Evolutionary conservation across 352 stramenopile genomes (phyloP).

Genomic region (Phytophthora citricola): DNA sequence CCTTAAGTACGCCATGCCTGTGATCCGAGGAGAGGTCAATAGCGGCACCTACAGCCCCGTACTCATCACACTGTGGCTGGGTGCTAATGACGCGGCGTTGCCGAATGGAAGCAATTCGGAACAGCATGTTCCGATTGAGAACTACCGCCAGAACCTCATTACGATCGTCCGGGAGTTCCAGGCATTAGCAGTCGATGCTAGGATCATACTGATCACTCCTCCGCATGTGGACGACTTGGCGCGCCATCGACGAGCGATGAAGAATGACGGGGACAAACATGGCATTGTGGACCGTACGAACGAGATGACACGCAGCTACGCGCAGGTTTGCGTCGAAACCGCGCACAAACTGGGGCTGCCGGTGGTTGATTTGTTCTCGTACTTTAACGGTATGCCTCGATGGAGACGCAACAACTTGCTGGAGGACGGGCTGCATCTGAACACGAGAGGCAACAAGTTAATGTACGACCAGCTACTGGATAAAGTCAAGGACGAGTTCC

Average conservation of each 20-base stretch:
- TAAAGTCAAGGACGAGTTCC: slow-evolving; percentile 44
- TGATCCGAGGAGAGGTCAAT: slow-evolving; percentile 43
- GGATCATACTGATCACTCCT: slow-evolving; percentile 57
- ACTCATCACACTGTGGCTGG: slow-evolving; percentile 66
- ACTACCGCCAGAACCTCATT: slow-evolving; percentile 54
- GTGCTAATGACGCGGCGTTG: slow-evolving; percentile 66
- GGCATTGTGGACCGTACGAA: slow-evolving; percentile 50
- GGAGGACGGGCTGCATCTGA: slow-evolving; percentile 65
- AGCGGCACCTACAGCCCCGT: slow-evolving; percentile 34
- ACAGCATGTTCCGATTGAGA: slow-evolving; percentile 57
- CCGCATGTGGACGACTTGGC: slow-evolving; percentile 46
- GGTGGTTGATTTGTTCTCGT: slow-evolving; percentile 51
- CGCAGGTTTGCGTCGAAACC: slow-evolving; percentile 43
- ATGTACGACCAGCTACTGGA: slow-evolving; percentile 49
- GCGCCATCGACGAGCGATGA: slow-evolving; percentile 19
- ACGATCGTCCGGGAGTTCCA: slow-evolving; percentile 36
- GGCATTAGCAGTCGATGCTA: slow-evolving; percentile 24
- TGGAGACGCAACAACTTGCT: slow-evolving; percentile 50
- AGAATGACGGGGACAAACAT: slow-evolving; percentile 16
- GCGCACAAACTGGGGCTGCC: slow-evolving; percentile 33
- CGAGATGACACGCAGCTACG: slow-evolving; percentile 43
- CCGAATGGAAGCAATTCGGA: slow-evolving; percentile 29
- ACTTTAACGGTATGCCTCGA: slow-evolving; percentile 53
- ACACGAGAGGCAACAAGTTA: slow-evolving; percentile 52
- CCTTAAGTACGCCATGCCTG: slow-evolving; percentile 49